Evolutionary conservation across 257 asterid genomes (phyloP), one percentile per base, ranked within the genome.

Genomic region (Nicotiana sylvestris): DNA sequence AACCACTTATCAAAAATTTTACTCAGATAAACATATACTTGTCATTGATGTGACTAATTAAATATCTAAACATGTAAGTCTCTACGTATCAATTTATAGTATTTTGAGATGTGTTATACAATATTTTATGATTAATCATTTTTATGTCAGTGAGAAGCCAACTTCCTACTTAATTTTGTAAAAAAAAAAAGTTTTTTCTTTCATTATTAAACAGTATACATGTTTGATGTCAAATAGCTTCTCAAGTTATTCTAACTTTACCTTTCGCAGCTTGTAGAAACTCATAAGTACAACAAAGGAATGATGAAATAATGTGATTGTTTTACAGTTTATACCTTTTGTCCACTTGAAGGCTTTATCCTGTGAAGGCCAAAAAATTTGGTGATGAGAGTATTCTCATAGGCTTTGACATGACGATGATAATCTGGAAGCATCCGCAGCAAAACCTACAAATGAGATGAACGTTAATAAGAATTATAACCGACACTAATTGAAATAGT

Each of bases 361-460:
- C 97, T 89, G 93, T 96, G 98, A 85, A 96, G 98, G 80, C 99
- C 97, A 81, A 96, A 96, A 88, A 96, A 96, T 86, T 96, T 96
- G 39, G 98, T 93, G 70, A 96, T 88, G 53, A 96, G 95, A 72
- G 99, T 96, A 88, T 96, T 96, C 9, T 94, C 99, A 64, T 93
- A 86, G 84, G 82, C 85, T 81, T 88, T 90, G 83, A 96, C 99
- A 66, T 96, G 99, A 65, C 77, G 83, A 84, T 93, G 96, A 87
- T 96, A 96, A 84, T 93, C 88, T 74, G 98, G 98, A 81, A 96
- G 98, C 99, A 96, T 93, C 85, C 91, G 90, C 86, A 92, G 90
- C 81, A 96, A 90, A 82, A 96, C 99, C 99, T 96, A 82, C 86
- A 88, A 13, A 80, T 53, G 79, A 87, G 77, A 85, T 64, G 49